Evolutionary conservation across 495 filamentous ascomycete species (phyloP).

Genomic region (Penicillium pulvis): DNA sequence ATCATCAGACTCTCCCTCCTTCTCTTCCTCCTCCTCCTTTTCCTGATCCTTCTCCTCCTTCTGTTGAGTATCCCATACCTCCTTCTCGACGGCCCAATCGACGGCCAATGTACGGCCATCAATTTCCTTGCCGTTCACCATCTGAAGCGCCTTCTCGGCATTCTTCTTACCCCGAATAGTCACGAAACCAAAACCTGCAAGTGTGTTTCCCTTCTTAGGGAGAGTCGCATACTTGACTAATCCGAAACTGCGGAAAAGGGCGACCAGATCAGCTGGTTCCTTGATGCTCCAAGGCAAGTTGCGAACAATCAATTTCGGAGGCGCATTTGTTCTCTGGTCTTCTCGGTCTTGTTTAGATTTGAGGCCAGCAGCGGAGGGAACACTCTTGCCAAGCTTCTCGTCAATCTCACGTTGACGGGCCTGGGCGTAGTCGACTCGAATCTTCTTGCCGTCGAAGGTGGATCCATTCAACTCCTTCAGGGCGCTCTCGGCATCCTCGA

Average conservation of each 20-base stretch:
- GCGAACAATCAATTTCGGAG: constrained; percentile 87
- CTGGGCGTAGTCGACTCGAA: constrained; percentile 86
- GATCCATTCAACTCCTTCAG: constrained; percentile 74
- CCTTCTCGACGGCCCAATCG: constrained; percentile 95
- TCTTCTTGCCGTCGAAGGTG: constrained; percentile 72
- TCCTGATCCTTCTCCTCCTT: constrained; percentile 34
- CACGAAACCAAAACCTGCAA: constrained; percentile 91
- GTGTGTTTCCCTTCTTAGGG: constrained; percentile 71
- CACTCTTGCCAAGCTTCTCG: constrained; percentile 50
- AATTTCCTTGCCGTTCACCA: constrained; percentile 84
- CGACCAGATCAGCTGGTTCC: constrained; percentile 71
- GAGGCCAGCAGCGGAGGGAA: constrained; percentile 46
- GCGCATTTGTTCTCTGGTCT: constrained; percentile 57
- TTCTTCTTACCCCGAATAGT: constrained; percentile 85
- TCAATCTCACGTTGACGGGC: constrained; percentile 71
- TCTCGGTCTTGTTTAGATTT: constrained; percentile 59
- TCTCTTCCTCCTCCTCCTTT: constrained; percentile 30
- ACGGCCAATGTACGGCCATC: constrained; percentile 87
- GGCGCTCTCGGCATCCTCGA: constrained; percentile 83
- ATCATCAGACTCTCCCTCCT: constrained; percentile 38
- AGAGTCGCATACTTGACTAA: constrained; percentile 83
- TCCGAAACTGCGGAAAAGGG: constrained; percentile 81
- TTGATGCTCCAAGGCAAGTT: constrained; percentile 98
- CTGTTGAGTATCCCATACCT: constrained; percentile 68
- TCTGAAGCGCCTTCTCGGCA: constrained; percentile 83